phyloP scores from a whole-genome alignment of 148 eudicot species.

The Vaccinium vitisidaea region DNA sequence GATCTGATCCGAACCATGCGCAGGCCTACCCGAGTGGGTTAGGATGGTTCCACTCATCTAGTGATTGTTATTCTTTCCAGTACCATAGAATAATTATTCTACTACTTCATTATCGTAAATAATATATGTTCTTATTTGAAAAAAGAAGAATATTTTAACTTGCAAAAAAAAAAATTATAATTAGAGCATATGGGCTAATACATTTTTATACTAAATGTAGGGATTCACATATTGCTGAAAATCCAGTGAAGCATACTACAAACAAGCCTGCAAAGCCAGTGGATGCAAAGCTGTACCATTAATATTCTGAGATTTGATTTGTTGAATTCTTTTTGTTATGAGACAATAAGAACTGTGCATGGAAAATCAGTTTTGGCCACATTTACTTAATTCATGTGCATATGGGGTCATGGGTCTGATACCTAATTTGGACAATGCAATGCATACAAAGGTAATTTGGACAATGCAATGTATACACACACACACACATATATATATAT shows the following conservation, averaged over 20 bases:
- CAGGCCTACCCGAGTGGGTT: too few species aligned
- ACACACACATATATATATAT: neutral
- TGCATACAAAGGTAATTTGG: neutral
- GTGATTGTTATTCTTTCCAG: too few species aligned
- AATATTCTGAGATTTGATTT: neutral
- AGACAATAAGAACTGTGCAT: neutral
- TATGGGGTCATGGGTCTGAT: neutral
- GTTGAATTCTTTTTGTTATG: neutral
- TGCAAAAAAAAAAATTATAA: neutral
- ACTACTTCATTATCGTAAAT: too few species aligned
- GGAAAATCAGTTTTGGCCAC: neutral
- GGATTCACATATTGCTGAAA: neutral
- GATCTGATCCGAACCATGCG: too few species aligned
- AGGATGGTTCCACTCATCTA: too few species aligned
- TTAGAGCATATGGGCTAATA: neutral
- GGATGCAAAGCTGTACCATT: conserved; percentile 1
- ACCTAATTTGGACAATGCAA: neutral
- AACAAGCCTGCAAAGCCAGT: neutral
- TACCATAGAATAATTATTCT: too few species aligned
- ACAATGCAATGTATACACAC: neutral
- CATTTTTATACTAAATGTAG: neutral
- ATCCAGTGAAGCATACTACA: neutral
- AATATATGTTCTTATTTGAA: too few species aligned
- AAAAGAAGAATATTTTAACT: neutral
- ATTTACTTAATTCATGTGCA: neutral